Percentiles rank a stretch among this genome's conserved stretches.
Conservation (phyloP, 139 green algal species). For the Dunaliella sp. region DNA sequence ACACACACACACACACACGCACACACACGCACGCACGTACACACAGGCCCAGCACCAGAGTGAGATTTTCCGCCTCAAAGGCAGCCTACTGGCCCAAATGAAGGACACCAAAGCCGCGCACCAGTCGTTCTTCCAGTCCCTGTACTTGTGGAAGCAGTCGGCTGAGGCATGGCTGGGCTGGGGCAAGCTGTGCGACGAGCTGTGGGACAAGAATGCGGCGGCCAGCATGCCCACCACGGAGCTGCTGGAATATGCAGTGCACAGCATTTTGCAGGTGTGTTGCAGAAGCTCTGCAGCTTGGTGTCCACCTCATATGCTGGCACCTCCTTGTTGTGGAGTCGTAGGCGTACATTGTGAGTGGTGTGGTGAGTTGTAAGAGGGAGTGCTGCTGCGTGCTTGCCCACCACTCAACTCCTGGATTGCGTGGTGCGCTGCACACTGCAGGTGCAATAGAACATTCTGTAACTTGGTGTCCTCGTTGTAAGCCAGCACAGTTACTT, state of each 20-base stretch:
- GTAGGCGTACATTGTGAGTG: too few species aligned
- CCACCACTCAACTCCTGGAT: not conserved
- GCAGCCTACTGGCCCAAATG: constrained; percentile 31
- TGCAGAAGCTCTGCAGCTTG: too few species aligned
- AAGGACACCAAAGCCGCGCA: constrained; percentile 51
- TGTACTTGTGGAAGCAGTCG: constrained; percentile 75
- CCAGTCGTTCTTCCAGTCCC: constrained; percentile 70
- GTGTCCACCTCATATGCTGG: too few species aligned
- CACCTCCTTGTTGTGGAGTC: too few species aligned
- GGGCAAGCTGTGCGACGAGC: constrained; percentile 84
- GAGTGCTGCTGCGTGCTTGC: not conserved
- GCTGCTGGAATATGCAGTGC: constrained; percentile 85
- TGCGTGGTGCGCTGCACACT: constrained; percentile 62
- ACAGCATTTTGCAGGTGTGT: constrained; percentile 73
- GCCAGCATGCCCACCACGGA: constrained; percentile 1
- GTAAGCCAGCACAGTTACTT: too few species aligned
- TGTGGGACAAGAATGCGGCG: constrained; percentile 42
- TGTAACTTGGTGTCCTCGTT: too few species aligned
- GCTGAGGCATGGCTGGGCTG: constrained; percentile 89
- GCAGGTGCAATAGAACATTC: constrained; percentile 39
- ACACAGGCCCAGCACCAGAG: constrained; percentile 66
- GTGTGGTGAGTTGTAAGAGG: not conserved
- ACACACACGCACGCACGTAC: too few species aligned
- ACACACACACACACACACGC: too few species aligned
- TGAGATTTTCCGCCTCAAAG: constrained; percentile 82